Evolutionary conservation across 2,329 filamentous ascomycete genomes (phyloP).

Genomic region (Neofusicoccum sp.): DNA sequence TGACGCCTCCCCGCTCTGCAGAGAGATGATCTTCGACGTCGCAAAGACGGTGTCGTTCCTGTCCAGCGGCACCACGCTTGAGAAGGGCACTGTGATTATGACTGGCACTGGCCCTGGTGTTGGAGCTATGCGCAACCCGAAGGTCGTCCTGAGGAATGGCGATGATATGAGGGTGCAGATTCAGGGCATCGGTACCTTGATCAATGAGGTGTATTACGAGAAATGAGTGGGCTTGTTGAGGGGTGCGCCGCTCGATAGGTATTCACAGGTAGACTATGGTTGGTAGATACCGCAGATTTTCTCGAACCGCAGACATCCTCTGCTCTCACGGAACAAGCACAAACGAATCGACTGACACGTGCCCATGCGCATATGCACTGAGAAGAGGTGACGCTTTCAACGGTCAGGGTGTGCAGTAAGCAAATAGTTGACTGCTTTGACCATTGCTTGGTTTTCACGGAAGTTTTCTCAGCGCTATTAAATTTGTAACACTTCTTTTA

Average conservation of each 20-base stretch:
- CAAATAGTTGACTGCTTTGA: too few relatives aligned
- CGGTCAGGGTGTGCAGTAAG: too few relatives aligned
- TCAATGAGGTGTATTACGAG: constrained; percentile 44
- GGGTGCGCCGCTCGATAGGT: too few relatives aligned
- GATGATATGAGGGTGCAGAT: constrained; percentile 46
- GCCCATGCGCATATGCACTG: too few relatives aligned
- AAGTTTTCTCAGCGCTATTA: too few relatives aligned
- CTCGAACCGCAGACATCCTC: too few relatives aligned
- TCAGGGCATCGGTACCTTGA: constrained; percentile 40
- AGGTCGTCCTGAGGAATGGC: constrained; percentile 40
- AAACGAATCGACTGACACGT: too few relatives aligned
- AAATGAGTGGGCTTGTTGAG: not conserved
- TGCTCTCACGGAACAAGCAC: too few relatives aligned
- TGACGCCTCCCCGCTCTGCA: constrained; percentile 29
- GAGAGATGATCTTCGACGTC: constrained; percentile 54
- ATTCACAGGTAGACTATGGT: too few relatives aligned
- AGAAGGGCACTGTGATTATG: constrained; percentile 54
- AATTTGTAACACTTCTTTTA: too few relatives aligned
- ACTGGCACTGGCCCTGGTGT: constrained; percentile 52
- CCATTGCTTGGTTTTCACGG: too few relatives aligned
- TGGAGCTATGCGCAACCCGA: constrained; percentile 45
- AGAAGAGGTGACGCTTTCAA: too few relatives aligned
- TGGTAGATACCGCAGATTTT: not conserved
- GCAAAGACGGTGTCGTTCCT: constrained; percentile 50
- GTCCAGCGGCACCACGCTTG: constrained; percentile 48